Percentiles rank a stretch among this genome's conserved stretches.
These are phyloP conservation scores for Chaetomium fimeti DNA, from an alignment of 495 filamentous ascomycete species.

Conservation along the genomic window DNA sequence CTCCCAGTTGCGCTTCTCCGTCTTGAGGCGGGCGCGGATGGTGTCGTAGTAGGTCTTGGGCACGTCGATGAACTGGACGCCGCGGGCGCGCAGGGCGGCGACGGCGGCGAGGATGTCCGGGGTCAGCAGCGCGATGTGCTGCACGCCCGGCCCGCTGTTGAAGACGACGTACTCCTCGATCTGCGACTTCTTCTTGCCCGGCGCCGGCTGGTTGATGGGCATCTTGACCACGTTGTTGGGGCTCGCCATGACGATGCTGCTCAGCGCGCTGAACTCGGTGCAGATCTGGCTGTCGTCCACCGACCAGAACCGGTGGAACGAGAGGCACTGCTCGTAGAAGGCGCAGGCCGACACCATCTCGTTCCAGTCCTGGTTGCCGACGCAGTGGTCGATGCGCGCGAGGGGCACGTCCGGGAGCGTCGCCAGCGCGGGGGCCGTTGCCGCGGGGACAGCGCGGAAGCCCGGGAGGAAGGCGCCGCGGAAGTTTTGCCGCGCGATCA, in stretches of 20 bases:
- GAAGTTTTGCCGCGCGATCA: slow-evolving; percentile 68
- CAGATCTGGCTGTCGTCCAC: slow-evolving; percentile 85
- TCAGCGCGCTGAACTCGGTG: slow-evolving; percentile 84
- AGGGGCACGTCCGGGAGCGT: slow-evolving; percentile 61
- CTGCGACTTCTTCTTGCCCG: slow-evolving; percentile 79
- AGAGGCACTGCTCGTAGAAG: slow-evolving; percentile 85
- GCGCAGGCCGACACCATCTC: slow-evolving; percentile 81
- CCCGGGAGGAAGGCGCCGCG: slow-evolving; percentile 76
- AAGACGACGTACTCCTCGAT: slow-evolving; percentile 93
- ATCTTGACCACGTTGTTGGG: slow-evolving; percentile 80
- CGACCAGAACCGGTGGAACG: slow-evolving; percentile 92
- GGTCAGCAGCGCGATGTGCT: slow-evolving; percentile 86
- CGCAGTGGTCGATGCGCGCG: slow-evolving; percentile 82
- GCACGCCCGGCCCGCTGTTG: slow-evolving; percentile 81
- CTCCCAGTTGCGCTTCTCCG: slow-evolving; percentile 49
- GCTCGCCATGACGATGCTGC: slow-evolving; percentile 82
- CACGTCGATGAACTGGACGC: slow-evolving; percentile 86
- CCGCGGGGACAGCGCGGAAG: slow-evolving; percentile 53
- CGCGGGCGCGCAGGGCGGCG: slow-evolving; percentile 67
- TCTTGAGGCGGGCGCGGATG: slow-evolving; percentile 65
- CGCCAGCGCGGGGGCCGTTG: slow-evolving; percentile 32
- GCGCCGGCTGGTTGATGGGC: slow-evolving; percentile 94
- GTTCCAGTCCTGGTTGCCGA: slow-evolving; percentile 90
- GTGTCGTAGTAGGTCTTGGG: slow-evolving; percentile 79
- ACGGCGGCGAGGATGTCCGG: slow-evolving; percentile 74